phyloP scores from a whole-genome alignment of 768 basidiomycete species.

The Ephemerocybe angulata region DNA sequence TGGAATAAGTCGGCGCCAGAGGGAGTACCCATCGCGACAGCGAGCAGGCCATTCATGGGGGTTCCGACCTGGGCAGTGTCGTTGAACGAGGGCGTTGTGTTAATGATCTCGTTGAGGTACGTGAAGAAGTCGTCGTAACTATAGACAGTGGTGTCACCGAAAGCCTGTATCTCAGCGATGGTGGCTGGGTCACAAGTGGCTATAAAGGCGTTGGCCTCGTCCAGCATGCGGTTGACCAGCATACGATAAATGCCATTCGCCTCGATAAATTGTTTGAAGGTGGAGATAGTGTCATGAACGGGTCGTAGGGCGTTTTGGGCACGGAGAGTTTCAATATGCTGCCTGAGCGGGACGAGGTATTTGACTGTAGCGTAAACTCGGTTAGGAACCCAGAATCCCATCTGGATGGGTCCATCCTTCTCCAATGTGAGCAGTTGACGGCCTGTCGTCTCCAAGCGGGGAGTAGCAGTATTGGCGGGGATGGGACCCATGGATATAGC shows the following conservation, averaged over 20 bases:
- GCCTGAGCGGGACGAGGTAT: background rate
- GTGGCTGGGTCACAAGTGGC: background rate
- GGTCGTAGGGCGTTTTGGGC: background rate
- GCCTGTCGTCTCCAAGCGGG: background rate
- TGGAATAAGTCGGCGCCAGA: background rate
- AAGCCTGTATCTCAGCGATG: background rate
- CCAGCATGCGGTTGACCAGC: background rate
- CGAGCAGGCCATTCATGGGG: background rate
- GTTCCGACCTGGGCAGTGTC: background rate
- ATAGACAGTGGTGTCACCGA: background rate
- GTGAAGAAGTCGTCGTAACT: background rate
- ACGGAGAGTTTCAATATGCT: background rate
- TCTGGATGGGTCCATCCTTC: background rate
- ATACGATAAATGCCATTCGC: background rate
- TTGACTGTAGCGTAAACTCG: background rate
- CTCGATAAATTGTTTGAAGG: background rate
- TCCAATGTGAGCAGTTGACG: background rate
- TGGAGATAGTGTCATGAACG: background rate
- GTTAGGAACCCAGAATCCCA: background rate
- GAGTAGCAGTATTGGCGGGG: background rate
- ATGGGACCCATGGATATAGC: background rate
- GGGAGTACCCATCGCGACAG: background rate
- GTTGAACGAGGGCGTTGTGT: background rate
- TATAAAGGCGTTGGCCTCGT: background rate
- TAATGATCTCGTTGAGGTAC: background rate